These are phyloP conservation scores for Candida gorgasii DNA, from an alignment of 805 yeast genomes.

Conservation along the genomic window DNA sequence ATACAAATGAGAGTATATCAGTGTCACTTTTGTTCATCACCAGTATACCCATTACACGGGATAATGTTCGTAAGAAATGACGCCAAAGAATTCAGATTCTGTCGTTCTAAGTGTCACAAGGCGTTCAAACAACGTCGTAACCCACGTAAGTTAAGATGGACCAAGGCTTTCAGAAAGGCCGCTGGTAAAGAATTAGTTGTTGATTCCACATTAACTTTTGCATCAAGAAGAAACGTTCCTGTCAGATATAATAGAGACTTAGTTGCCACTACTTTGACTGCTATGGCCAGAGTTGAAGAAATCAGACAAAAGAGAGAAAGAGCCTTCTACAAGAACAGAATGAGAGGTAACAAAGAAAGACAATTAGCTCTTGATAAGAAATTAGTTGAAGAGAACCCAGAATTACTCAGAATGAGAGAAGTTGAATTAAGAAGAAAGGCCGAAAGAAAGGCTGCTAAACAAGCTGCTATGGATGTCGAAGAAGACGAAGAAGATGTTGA, in stretches of 20 bases:
- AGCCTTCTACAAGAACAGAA: constrained; percentile 98
- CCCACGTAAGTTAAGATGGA: constrained; percentile 98
- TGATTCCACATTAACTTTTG: constrained; percentile 93
- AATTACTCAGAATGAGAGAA: constrained; percentile 86
- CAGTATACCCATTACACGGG: constrained; percentile 83
- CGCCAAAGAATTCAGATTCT: constrained; percentile 95
- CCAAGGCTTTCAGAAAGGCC: constrained; percentile 97
- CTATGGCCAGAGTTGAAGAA: constrained; percentile 94
- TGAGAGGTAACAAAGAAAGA: constrained; percentile 94
- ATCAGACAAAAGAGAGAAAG: constrained; percentile 95
- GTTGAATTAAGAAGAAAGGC: constrained; percentile 81
- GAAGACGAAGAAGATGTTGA: constrained; percentile 41
- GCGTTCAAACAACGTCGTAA: constrained; percentile 97
- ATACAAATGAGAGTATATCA: constrained; percentile 74
- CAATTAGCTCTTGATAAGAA: constrained; percentile 83
- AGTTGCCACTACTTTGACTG: constrained; percentile 89
- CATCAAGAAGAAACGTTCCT: constrained; percentile 96
- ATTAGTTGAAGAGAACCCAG: constrained; percentile 86
- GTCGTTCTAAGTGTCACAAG: constrained; percentile 97
- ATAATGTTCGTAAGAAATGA: constrained; percentile 98
- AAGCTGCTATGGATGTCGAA: constrained; percentile 45
- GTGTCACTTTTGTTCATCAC: constrained; percentile 97
- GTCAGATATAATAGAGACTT: constrained; percentile 96
- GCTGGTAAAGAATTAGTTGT: constrained; percentile 99
- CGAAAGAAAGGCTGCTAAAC: constrained; percentile 68